These are phyloP conservation scores for Pterulicium gracile DNA, from an alignment of 1,284 basidiomycete species.

Conservation along the genomic window DNA sequence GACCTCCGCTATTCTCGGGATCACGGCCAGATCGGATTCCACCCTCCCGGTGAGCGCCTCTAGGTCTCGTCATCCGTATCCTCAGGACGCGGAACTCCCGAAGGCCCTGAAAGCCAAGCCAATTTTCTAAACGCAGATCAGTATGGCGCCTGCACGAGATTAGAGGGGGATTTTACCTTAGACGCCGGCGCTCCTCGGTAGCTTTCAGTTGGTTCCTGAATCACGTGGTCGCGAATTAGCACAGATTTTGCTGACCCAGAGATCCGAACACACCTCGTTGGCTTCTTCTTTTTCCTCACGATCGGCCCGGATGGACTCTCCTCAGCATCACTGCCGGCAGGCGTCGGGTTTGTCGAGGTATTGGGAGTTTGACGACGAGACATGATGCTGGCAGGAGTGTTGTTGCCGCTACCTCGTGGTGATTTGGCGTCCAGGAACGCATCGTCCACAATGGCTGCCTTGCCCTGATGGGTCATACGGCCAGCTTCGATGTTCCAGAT, in stretches of 20 bases:
- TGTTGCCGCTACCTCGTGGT: constrained; percentile 57
- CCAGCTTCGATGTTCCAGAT: constrained; percentile 79
- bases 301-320: constrained; percentile 31
- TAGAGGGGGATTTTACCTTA: constrained; percentile 24
- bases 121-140: constrained; percentile 35
- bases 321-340: constrained; percentile 64
- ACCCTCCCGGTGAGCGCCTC: no score
- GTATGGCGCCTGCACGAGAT: not conserved
- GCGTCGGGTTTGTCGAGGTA: constrained; percentile 53
- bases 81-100: constrained; percentile 72
- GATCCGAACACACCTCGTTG: no score
- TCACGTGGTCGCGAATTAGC: no score
- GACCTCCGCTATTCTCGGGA: no score
- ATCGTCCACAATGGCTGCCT: constrained; percentile 77
- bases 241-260: no score
- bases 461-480: constrained; percentile 80
- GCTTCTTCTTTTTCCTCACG: constrained; percentile 84
- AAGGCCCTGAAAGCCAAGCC: constrained; percentile 74
- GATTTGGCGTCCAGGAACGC: constrained; percentile 48
- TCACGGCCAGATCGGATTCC: no score
- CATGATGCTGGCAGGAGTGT: constrained; percentile 44
- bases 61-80: constrained; percentile 74
- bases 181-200: constrained; percentile 70
- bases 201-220: constrained; percentile 88
- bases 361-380: constrained; percentile 56